A percentile compares a stretch with the other conserved stretches of the same genome.
These are phyloP conservation scores for Phytopythium vexans DNA, from an alignment of 352 stramenopile genomes.

Conservation along the genomic window DNA sequence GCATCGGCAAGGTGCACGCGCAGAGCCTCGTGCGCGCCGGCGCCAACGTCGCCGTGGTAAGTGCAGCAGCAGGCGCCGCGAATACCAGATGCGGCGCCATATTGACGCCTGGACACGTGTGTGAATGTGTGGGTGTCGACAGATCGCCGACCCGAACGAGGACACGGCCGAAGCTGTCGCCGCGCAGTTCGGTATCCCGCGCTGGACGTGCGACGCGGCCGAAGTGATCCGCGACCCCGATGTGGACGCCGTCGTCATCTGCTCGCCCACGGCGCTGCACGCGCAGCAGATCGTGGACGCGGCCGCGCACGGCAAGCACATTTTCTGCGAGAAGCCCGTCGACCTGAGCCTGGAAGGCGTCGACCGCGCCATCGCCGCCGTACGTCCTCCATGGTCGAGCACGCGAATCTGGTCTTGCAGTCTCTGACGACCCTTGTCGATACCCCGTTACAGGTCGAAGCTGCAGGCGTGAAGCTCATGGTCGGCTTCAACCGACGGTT, in stretches of 20 bases:
- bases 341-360: constrained; percentile 81
- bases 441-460: constrained; percentile 7
- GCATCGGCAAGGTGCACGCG: constrained; percentile 18
- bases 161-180: constrained; percentile 1
- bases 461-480: constrained; percentile 84
- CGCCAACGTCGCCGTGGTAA: constrained; percentile 12
- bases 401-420: too few species aligned
- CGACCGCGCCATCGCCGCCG: constrained; percentile 50
- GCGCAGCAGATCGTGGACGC: constrained; percentile 94
- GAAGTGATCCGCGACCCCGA: constrained; percentile 92
- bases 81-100: not conserved
- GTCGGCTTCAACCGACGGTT: constrained; percentile 90
- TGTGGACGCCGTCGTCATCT: constrained; percentile 96
- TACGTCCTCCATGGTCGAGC: constrained; percentile 6
- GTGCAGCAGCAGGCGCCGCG: not conserved
- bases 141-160: constrained; percentile 42
- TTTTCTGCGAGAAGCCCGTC: constrained; percentile 96
- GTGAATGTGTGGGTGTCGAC: not conserved
- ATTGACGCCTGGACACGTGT: not conserved
- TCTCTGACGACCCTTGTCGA: too few species aligned
- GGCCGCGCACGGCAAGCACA: constrained; percentile 90
- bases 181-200: constrained; percentile 13
- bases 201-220: constrained; percentile 69
- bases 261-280: constrained; percentile 92
- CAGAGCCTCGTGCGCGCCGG: constrained; percentile 14